A percentile compares a stretch with the other conserved stretches of the same genome.
These are phyloP conservation scores for Casuarina equisetifolia DNA, from an alignment of 306 rosid genomes.

Conservation along the genomic window DNA sequence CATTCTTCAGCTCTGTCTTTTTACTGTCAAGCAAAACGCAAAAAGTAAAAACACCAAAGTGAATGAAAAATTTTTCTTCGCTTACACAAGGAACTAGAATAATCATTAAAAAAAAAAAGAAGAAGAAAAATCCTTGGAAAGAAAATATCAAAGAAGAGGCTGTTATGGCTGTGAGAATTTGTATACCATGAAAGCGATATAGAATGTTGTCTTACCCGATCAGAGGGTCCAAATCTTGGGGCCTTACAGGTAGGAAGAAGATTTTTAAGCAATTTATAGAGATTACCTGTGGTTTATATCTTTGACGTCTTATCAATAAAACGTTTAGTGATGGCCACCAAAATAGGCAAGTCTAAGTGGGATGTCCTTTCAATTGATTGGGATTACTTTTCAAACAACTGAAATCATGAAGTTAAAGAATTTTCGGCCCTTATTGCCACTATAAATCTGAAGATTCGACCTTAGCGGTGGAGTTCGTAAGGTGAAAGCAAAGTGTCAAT, in stretches of 20 bases:
- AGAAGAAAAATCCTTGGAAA: background rate
- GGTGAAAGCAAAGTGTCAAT: background rate
- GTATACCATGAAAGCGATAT: background rate
- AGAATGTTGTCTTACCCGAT: slow-evolving; percentile 6
- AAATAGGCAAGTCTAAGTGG: slow-evolving; percentile 46
- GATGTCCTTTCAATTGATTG: slow-evolving; percentile 28
- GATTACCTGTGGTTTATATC: slow-evolving; percentile 13
- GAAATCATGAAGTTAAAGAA: slow-evolving; percentile 29
- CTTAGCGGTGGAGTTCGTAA: background rate
- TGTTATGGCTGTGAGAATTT: background rate
- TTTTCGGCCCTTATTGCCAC: slow-evolving; percentile 26
- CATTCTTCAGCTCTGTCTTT: slow-evolving; percentile 14
- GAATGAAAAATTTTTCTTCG: background rate
- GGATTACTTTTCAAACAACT: slow-evolving; percentile 21
- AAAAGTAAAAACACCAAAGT: background rate
- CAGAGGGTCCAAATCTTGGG: background rate
- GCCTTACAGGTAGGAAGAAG: slow-evolving; percentile 10
- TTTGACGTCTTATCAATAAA: slow-evolving; percentile 3
- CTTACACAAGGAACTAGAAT: background rate
- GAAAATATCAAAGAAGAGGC: background rate
- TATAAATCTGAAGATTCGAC: slow-evolving; percentile 41
- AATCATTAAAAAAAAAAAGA: background rate
- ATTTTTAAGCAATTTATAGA: slow-evolving; percentile 37
- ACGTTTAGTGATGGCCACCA: slow-evolving; percentile 46
- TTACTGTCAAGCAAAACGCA: background rate